phyloP scores from a whole-genome alignment of 495 filamentous ascomycete genomes.

The Neurospora tetrasperma region DNA sequence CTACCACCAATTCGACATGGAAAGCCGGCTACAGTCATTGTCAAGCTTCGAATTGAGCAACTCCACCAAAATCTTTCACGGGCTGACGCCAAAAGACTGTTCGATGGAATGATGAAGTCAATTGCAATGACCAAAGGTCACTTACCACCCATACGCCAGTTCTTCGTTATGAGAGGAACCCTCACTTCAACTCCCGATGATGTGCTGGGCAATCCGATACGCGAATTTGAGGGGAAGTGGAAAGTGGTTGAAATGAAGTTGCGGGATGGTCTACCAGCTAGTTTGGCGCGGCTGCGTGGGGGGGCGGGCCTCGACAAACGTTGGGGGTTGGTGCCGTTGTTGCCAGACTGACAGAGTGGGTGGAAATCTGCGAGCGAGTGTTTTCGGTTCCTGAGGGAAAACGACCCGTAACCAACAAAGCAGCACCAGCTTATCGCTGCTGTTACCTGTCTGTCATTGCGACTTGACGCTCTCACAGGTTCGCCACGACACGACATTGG shows the following conservation, averaged over 20 bases:
- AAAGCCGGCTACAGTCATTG: neutral
- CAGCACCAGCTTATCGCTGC: neutral
- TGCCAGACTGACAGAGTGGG: neutral
- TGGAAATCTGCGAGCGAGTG: neutral
- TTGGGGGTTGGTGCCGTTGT: neutral
- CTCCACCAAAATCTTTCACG: neutral
- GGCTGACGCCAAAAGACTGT: neutral
- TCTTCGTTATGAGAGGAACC: neutral
- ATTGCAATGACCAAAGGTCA: neutral
- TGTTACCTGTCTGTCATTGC: neutral
- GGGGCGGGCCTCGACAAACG: neutral
- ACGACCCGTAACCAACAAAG: neutral
- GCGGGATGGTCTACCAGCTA: constrained; percentile 1
- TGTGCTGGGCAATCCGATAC: neutral
- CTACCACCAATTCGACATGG: neutral
- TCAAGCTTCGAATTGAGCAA: neutral
- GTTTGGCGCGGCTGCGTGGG: neutral
- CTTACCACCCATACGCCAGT: neutral
- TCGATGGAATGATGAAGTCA: neutral
- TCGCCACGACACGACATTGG: neutral
- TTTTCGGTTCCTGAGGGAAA: neutral
- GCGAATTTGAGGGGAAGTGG: neutral
- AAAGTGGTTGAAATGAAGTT: neutral
- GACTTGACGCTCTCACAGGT: neutral
- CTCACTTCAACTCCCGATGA: neutral